phyloP scores from a whole-genome alignment of 805 yeast species.

The Schwanniomyces yamadae region DNA sequence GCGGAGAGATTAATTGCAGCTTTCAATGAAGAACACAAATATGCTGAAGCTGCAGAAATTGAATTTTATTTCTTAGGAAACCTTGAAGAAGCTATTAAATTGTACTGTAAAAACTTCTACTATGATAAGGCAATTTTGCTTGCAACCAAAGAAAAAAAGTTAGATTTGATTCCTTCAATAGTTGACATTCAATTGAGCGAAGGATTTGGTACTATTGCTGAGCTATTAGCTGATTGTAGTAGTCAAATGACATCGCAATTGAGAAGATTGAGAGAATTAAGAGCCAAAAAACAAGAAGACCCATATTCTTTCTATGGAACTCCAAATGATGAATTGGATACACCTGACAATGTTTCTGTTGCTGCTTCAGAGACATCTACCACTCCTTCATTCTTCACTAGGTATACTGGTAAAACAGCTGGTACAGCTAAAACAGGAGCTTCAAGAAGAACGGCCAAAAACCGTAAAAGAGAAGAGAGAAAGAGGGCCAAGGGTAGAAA shows the following conservation, averaged over 20 bases:
- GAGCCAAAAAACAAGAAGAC: conserved; percentile 79
- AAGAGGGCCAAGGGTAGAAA: conserved; percentile 96
- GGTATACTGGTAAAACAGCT: conserved; percentile 93
- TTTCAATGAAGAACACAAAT: conserved; percentile 67
- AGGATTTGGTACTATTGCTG: conserved; percentile 85
- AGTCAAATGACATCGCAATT: conserved; percentile 83
- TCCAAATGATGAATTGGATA: conserved; percentile 56
- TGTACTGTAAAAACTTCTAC: conserved; percentile 71
- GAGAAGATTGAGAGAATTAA: conserved; percentile 76
- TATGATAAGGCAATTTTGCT: conserved; percentile 76
- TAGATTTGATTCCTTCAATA: conserved; percentile 51
- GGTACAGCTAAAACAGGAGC: conserved; percentile 98
- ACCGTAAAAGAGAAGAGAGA: conserved; percentile 91
- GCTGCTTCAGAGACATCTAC: conserved; percentile 95
- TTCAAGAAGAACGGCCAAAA: conserved; percentile 87
- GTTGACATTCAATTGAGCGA: conserved; percentile 79
- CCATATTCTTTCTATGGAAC: conserved; percentile 81
- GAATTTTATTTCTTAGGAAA: conserved; percentile 61
- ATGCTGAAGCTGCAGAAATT: conserved; percentile 78
- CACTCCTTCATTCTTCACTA: conserved; percentile 87
- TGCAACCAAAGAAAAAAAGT: conserved; percentile 44
- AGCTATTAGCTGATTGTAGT: conserved; percentile 88
- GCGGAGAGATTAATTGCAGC: conserved; percentile 61
- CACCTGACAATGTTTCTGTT: conserved; percentile 90
- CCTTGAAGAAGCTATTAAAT: conserved; percentile 58